Percentiles rank a stretch among this genome's conserved stretches.
phyloP scores from a whole-genome alignment of 2,329 filamentous ascomycete species.

The Cordyceps militaris region DNA sequence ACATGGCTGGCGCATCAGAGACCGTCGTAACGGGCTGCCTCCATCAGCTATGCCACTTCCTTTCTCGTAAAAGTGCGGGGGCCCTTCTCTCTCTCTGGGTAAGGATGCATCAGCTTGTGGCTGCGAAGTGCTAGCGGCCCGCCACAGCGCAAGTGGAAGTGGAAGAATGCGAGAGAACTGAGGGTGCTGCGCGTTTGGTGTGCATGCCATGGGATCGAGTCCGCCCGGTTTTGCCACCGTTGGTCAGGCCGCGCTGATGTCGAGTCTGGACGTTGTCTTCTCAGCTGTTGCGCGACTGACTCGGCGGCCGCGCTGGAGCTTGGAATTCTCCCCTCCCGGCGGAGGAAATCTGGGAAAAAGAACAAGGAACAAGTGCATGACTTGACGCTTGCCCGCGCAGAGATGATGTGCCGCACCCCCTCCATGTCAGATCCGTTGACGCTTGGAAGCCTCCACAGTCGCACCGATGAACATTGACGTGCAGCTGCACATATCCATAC shows the following conservation, averaged over 20 bases:
- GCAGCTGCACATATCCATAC: slow-evolving; percentile 1
- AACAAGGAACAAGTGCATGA: background rate
- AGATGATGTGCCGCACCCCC: background rate
- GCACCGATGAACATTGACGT: slow-evolving; percentile 9
- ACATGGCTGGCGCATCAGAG: background rate
- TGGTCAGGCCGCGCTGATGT: background rate
- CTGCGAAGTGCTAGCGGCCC: slow-evolving; percentile 2
- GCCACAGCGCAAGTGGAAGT: background rate
- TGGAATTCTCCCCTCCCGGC: background rate
- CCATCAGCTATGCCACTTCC: background rate
- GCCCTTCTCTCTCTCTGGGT: no score
- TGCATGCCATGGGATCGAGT: background rate
- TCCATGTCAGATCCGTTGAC: slow-evolving; percentile 8
- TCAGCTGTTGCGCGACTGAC: background rate
- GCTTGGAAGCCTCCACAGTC: background rate
- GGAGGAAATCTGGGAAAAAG: background rate
- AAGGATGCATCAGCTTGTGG: slow-evolving; percentile 5
- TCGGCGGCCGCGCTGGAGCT: background rate
- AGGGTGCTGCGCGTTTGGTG: background rate
- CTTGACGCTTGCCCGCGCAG: background rate
- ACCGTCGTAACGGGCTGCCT: background rate
- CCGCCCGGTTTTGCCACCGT: slow-evolving; percentile 3
- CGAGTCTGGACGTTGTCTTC: background rate
- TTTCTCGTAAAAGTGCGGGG: slow-evolving; percentile 8
- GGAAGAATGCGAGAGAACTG: background rate